phyloP scores from a whole-genome alignment of 305 asterid species.

The Fraxinus velutina region DNA sequence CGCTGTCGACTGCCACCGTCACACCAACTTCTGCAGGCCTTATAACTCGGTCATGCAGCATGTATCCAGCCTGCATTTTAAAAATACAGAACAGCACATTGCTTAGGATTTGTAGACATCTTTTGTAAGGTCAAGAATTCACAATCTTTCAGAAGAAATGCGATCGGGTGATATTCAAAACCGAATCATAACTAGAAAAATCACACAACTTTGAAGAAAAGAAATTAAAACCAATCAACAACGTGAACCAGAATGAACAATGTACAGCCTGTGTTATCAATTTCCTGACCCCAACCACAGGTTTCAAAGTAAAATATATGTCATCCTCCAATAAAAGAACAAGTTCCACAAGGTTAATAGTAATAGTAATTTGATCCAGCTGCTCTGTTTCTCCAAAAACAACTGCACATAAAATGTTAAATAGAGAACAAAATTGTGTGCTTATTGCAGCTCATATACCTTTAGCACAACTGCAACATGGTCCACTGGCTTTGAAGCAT shows the following conservation, averaged over 20 bases:
- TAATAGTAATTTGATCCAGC: background rate
- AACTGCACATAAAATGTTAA: background rate
- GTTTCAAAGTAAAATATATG: background rate
- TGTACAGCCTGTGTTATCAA: background rate
- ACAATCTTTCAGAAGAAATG: background rate
- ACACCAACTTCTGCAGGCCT: slow-evolving; percentile 94
- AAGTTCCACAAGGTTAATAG: background rate
- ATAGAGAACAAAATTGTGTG: background rate
- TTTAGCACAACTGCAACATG: slow-evolving; percentile 49
- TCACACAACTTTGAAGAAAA: background rate
- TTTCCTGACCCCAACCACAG: background rate
- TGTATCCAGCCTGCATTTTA: slow-evolving; percentile 62
- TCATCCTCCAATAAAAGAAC: background rate
- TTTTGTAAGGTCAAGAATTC: background rate
- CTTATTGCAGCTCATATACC: slow-evolving; percentile 25
- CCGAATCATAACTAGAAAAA: background rate
- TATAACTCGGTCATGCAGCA: slow-evolving; percentile 65
- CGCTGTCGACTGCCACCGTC: slow-evolving; percentile 37
- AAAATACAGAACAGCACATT: background rate
- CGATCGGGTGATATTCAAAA: background rate
- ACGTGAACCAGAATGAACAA: background rate
- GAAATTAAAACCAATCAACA: background rate
- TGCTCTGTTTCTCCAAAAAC: background rate
- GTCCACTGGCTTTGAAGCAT: slow-evolving; percentile 41
- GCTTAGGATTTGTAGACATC: background rate